Base-by-base conservation (phyloP, 805 yeast genomes). In the Saturnispora ahearnii region DNA sequence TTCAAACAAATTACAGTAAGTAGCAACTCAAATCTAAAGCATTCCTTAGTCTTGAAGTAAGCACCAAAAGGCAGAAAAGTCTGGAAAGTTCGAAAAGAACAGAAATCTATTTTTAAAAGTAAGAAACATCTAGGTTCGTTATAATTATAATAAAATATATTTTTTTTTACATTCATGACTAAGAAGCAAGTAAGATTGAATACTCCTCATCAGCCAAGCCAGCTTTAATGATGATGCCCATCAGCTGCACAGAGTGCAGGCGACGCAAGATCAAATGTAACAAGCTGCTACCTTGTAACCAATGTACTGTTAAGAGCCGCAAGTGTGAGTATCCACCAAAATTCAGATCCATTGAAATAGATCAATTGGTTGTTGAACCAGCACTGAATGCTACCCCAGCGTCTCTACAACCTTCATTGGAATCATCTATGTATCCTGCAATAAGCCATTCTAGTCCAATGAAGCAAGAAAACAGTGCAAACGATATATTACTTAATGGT, bases 281-380 rank as follows among this genome's bases (percentile, higher is more conserved):
- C 47, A 58, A 64, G 49, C 42, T 58, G 45, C 65, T 66, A 28
- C 78, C 78, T 1, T 73, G 78, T 55, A 70, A 72, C 51, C 77
- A 72, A 51, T 73, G 78, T 55, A 55, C 57, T 2, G 66, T 62
- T 29, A 62, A 74, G 41, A 59, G 59, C 11, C 60, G 70, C n/a
- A 55, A 57, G 1, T 74, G 79, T 57, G 69, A 67, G 41, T 74
- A 72, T 54, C 79, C 79, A 1, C 61, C 71, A 3, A 74, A 73
- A 15, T 74, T 74, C 52, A 59, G 79, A 48, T 73, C 75, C 34
- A 73, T 72, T 34, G 65, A 63, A 50, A 60, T 67, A 18, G 62
- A 59, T 36, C 54, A 59, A 9, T 41, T 60, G 6, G 55, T 60
- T 24, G 51, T 55, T 6, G 58, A 57, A 29, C 22, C 41, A 8